Conservation (phyloP, 2,329 filamentous ascomycete genomes). For the Pseudophaeomoniella oleicola region DNA sequence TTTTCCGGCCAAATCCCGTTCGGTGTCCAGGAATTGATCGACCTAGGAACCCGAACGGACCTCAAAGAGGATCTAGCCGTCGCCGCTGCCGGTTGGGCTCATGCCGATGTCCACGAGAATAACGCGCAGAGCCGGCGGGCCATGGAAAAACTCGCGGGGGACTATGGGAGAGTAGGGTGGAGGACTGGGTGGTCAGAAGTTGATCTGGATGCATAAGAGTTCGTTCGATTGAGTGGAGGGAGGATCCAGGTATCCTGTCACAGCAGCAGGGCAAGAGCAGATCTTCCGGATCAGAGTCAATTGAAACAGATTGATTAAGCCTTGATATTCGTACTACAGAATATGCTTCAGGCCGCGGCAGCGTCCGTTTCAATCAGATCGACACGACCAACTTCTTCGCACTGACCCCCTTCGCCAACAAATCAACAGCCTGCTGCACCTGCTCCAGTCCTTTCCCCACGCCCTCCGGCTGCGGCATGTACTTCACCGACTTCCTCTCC, state of each 20-base stretch:
- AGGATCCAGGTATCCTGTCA: no score
- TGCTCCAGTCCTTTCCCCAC: no score
- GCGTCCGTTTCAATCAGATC: no score
- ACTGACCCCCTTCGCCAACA: neutral
- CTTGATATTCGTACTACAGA: no score
- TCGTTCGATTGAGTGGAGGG: no score
- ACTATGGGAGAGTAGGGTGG: conserved; percentile 19
- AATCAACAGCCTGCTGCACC: neutral
- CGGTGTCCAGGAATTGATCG: conserved; percentile 6
- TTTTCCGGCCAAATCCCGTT: conserved; percentile 10
- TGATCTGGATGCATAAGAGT: conserved; percentile 15
- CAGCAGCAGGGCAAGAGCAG: no score
- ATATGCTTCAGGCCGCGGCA: no score
- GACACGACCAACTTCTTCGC: neutral
- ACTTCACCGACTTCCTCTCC: no score
- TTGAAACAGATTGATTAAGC: no score
- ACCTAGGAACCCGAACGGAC: neutral
- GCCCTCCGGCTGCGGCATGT: no score
- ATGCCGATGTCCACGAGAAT: conserved; percentile 21
- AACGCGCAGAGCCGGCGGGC: conserved; percentile 24
- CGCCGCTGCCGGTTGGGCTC: conserved; percentile 13
- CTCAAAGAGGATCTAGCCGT: neutral
- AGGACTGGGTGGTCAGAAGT: conserved; percentile 23
- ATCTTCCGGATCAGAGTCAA: no score
- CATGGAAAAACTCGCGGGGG: conserved; percentile 31